Base-by-base conservation (phyloP, 352 stramenopile genomes). In the Globisporangium rhizosaccharum region DNA sequence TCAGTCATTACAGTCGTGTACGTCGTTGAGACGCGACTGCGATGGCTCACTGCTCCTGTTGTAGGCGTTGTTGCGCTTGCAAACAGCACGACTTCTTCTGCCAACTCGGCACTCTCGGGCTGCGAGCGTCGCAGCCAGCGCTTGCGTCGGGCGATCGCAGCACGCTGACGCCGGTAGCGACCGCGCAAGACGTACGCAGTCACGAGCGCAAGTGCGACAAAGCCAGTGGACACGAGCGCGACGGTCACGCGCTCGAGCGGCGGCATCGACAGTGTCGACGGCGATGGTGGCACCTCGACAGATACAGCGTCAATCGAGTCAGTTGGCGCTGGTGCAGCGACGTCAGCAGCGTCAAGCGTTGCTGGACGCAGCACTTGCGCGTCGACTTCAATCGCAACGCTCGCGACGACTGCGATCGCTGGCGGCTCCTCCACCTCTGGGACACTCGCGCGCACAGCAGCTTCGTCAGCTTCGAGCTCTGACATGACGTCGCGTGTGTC, bases 1-100 rank as follows among this genome's bases (percentile, higher is more conserved):
- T 48, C 23, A 39, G 46, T 23, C 46, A 61, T 2, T 1, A 39
- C 33, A 14, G 33, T 12, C 33, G 33, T 14, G 33, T 39, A 39
- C 33, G 33, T 39, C 33, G 33, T 56, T 48, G 9, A 20, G 18
- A 0, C 59, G 14, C 26, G 45, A 51, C 56, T 76, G 61, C 15
- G 53, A 49, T 1, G 45, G 30, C 28, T 78, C 60, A 17, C 56
- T 45, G 51, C 28, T n/a, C 51, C 48, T 45, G 33, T 0, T 39
- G 33, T 1, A 1, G 14, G 8, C 30, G 41, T 26, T 4, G 60
- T 25, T 23, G 36, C 20, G 8, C n/a, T 53, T 17, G 48, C 18
- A 28, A 85, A 51, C 44, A 82, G 55, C 39, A 81, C 71, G 20
- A 85, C 75, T 51, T 79, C 73, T 59, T 85, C 75, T 0, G 59